These are phyloP conservation scores for Serendipita sp. DNA, from an alignment of 768 basidiomycete genomes.

Conservation along the genomic window DNA sequence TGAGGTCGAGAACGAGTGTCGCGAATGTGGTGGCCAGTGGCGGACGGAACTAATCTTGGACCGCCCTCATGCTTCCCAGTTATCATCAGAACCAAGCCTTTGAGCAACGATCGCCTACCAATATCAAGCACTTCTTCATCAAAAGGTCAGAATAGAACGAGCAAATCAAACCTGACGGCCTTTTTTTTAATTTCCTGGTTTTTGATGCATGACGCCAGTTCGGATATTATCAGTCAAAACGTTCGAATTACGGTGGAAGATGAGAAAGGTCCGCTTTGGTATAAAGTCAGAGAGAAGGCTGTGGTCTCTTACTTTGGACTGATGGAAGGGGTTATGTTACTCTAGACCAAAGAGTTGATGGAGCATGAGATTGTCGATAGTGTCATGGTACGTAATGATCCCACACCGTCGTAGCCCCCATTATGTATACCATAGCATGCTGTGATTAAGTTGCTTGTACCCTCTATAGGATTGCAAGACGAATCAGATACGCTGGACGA, in stretches of 20 bases:
- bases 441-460: too few species aligned
- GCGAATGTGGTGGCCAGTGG: too few species aligned
- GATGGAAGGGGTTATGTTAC: background rate
- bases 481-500: conserved; percentile 41
- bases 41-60: too few species aligned
- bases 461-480: background rate
- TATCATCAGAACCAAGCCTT: too few species aligned
- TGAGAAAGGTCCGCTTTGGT: background rate
- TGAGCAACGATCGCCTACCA: too few species aligned
- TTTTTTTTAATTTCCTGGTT: too few species aligned
- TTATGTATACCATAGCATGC: background rate
- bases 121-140: background rate
- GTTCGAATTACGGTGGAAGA: background rate
- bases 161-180: background rate
- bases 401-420: background rate
- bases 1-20: too few species aligned
- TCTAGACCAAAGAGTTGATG: background rate
- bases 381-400: background rate
- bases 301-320: background rate
- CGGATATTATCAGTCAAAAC: background rate
- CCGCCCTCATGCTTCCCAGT: too few species aligned
- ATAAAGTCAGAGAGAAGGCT: background rate
- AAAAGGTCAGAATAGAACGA: background rate
- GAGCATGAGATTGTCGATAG: conserved; percentile 1
- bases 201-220: background rate